Evolutionary conservation across 2,329 filamentous ascomycete genomes (phyloP).

Genomic region (Drechslerella coelobrocha): DNA sequence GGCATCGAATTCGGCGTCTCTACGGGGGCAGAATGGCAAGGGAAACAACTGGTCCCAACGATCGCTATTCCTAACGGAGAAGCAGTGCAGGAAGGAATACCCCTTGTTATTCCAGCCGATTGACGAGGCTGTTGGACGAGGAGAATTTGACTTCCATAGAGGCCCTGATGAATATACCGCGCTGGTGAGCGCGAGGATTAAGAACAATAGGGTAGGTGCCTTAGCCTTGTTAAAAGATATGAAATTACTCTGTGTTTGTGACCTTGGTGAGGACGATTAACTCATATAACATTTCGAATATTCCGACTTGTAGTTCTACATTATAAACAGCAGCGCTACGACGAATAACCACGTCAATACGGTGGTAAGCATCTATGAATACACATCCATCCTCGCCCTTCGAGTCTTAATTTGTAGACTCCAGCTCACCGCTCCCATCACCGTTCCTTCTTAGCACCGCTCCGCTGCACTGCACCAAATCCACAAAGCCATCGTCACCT

Average conservation of each 20-base stretch:
- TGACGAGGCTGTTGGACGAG: slow-evolving; percentile 34
- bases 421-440: neutral
- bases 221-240: neutral
- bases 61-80: slow-evolving; percentile 27
- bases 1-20: slow-evolving; percentile 1
- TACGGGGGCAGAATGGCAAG: neutral
- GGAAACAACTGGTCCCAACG: slow-evolving; percentile 23
- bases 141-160: slow-evolving; percentile 38
- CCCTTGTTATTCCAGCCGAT: slow-evolving; percentile 34
- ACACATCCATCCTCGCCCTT: neutral
- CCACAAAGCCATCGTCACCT: slow-evolving; percentile 32
- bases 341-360: slow-evolving; percentile 40
- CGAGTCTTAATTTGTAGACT: neutral
- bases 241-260: too few species aligned
- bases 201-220: slow-evolving; percentile 23
- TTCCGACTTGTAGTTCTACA: slow-evolving; percentile 21
- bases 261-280: slow-evolving; percentile 3
- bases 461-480: slow-evolving; percentile 42
- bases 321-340: slow-evolving; percentile 33
- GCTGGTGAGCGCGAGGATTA: slow-evolving; percentile 39
- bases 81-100: slow-evolving; percentile 45
- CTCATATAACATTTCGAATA: neutral
- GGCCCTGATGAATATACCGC: slow-evolving; percentile 42
- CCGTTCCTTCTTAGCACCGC: slow-evolving; percentile 22
- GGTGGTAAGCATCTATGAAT: slow-evolving; percentile 17